A percentile compares a stretch with the other conserved stretches of the same genome.
Conservation (phyloP, 495 filamentous ascomycete species). For the Bryoglossum gracile region DNA sequence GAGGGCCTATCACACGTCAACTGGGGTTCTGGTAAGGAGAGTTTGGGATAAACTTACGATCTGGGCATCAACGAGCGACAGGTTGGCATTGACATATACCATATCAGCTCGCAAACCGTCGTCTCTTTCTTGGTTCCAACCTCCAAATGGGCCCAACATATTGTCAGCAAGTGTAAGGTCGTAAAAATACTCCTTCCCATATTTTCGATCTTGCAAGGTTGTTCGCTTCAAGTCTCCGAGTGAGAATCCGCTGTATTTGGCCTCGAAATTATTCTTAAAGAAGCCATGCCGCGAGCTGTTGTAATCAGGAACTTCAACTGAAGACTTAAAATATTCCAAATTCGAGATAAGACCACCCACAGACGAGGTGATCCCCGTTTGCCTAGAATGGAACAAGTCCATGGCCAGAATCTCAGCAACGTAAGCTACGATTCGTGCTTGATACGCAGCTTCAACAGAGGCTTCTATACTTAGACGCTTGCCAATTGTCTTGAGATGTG, state of each 20-base stretch:
- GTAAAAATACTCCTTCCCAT: slow-evolving; percentile 77
- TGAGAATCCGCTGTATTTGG: slow-evolving; percentile 60
- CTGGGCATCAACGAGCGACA: slow-evolving; percentile 87
- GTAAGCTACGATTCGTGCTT: slow-evolving; percentile 69
- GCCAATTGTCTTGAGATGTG: slow-evolving; percentile 47
- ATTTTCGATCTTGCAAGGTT: slow-evolving; percentile 45
- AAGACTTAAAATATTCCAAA: slow-evolving; percentile 66
- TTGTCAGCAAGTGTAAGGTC: slow-evolving; percentile 63
- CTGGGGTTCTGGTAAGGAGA: neutral
- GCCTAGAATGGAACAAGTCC: slow-evolving; percentile 73
- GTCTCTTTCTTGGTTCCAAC: slow-evolving; percentile 59
- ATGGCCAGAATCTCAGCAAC: slow-evolving; percentile 87
- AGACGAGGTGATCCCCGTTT: slow-evolving; percentile 52
- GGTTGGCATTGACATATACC: slow-evolving; percentile 75
- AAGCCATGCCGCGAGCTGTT: slow-evolving; percentile 80
- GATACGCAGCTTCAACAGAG: slow-evolving; percentile 43
- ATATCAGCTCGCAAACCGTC: slow-evolving; percentile 76
- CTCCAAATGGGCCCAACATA: slow-evolving; percentile 65
- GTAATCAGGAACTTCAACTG: slow-evolving; percentile 66
- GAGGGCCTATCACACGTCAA: slow-evolving; percentile 51
- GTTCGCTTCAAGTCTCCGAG: slow-evolving; percentile 74
- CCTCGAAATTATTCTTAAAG: slow-evolving; percentile 60
- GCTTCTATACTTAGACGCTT: slow-evolving; percentile 34
- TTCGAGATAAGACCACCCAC: slow-evolving; percentile 62
- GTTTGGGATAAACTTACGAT: slow-evolving; percentile 54